Evolutionary conservation across 73 alveolate species (phyloP).

Genomic region (Blepharisma japonicum): DNA sequence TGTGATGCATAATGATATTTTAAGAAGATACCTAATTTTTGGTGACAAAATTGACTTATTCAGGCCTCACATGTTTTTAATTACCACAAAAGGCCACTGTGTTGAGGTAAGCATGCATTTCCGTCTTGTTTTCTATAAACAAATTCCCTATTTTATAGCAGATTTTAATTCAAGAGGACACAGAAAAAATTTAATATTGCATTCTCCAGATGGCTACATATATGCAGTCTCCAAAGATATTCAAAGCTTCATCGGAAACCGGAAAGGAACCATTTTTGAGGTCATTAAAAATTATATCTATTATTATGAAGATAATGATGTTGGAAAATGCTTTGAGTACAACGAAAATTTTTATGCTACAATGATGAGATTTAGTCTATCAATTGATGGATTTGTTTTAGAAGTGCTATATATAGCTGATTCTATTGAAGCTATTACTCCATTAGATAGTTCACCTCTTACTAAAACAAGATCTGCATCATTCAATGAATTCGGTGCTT

Average conservation of each 20-base stretch:
- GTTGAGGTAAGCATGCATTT: constrained; percentile 19
- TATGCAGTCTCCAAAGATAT: background rate
- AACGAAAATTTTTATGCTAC: too few species aligned
- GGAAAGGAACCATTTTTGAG: too few species aligned
- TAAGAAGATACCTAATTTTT: background rate
- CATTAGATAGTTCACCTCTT: too few species aligned
- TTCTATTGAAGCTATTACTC: too few species aligned
- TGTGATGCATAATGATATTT: constrained; percentile 14
- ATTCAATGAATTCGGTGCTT: too few species aligned
- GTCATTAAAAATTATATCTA: too few species aligned
- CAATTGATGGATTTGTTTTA: too few species aligned
- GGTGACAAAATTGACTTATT: background rate
- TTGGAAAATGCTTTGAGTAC: too few species aligned
- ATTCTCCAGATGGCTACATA: background rate
- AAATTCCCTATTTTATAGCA: background rate
- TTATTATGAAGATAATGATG: too few species aligned
- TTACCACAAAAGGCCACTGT: background rate
- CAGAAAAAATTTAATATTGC: background rate
- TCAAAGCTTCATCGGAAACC: background rate
- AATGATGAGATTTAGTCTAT: too few species aligned
- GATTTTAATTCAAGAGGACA: background rate
- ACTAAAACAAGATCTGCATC: too few species aligned
- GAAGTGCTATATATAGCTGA: too few species aligned
- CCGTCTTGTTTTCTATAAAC: background rate
- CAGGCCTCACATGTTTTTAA: background rate